Base-by-base conservation (phyloP, 2,329 filamentous ascomycete genomes). In the Fusarium falciforme region DNA sequence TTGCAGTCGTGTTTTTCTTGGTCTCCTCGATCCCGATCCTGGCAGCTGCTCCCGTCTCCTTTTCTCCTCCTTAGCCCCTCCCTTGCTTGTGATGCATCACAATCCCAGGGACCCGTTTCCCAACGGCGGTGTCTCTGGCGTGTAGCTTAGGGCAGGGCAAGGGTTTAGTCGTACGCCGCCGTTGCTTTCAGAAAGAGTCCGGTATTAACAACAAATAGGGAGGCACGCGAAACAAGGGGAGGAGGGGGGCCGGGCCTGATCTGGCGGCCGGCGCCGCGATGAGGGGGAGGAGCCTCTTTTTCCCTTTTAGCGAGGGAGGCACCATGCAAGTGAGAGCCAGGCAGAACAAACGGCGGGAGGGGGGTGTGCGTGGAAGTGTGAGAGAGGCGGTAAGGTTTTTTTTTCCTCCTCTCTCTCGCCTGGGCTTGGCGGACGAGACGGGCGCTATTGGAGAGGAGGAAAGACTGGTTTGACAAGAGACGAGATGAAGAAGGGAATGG, bases 91-190 rank as follows among this genome's bases (percentile, higher is more conserved):
- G 59, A 59, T 61, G 38, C 36, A 36, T 66, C 52, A 20, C 59
- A 70, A 62, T 72, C 44, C 66, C 70, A 72, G 57, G 70, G 70
- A 70, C 70, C 70, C 70, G 70, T 66, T 72, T 57, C 31, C 6
- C 52, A 57, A 57, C 52, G 52, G 52, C 52, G 52, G 52, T 57
- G 52, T 57, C 52, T 33, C 52, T 57, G 52, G 52, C 52, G 52
- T 57, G 47, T 52, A 47, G 27, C 44, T 70, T 70, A 72, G 70
- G 70, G 70, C 33, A 70, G 69, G 57, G 66, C 66, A 20, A 72
- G 57, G 49, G 60, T 33, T 55, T 66, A n/a, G 49, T 25, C 42
- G 20, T 47, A 47, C 61, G 52, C 52, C 52, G 49, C 49, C 49
- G 49, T 29, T 54, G 47, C 25, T 25, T 52, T 52, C 38, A 42